Conservation (phyloP, 78 protist genomes). For the Dictyostelium citrinum region DNA sequence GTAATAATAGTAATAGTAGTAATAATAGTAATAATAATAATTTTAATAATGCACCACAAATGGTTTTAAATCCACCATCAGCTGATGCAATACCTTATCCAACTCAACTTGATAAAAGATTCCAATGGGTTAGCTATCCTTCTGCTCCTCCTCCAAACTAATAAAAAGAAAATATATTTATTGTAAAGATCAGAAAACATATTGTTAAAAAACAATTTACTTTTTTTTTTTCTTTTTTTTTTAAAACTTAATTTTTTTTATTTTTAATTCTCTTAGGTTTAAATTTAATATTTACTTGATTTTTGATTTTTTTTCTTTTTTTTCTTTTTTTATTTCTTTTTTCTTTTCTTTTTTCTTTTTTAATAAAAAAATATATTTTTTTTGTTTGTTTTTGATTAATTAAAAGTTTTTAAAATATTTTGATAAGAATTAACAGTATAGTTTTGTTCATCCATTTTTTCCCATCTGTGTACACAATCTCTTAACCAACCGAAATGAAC, state of each 20-base stretch:
- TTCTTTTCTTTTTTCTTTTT: neutral
- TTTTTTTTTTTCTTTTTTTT: neutral
- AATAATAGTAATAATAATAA: neutral
- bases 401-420: neutral
- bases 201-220: neutral
- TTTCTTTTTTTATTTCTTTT: neutral
- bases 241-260: neutral
- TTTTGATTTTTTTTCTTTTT: no score
- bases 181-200: neutral
- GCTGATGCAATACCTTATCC: slow-evolving; percentile 38
- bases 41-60: neutral
- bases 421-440: slow-evolving; percentile 24
- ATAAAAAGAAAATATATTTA: neutral
- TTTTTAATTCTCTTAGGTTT: neutral
- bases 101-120: neutral
- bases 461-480: slow-evolving; percentile 68
- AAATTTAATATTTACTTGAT: no score
- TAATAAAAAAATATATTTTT: neutral
- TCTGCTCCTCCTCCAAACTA: neutral
- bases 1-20: neutral
- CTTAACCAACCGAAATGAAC: slow-evolving; percentile 66
- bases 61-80: neutral
- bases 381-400: neutral
- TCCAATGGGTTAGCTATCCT: slow-evolving; percentile 45
- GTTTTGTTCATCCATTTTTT: slow-evolving; percentile 47